Conservation (phyloP, 768 basidiomycete genomes). For the Boletus rex-veris region DNA sequence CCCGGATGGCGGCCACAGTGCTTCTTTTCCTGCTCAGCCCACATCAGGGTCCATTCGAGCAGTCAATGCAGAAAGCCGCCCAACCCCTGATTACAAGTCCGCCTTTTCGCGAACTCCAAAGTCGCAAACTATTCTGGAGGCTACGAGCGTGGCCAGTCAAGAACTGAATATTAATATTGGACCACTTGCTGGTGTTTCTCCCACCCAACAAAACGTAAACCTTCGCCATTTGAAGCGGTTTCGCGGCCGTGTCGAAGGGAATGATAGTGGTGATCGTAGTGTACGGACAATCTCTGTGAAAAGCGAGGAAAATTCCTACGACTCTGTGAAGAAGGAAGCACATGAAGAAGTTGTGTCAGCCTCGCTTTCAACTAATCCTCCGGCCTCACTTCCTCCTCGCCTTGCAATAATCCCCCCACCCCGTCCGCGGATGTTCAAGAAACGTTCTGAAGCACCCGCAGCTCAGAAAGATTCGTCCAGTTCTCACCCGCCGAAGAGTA, state of each 20-base stretch:
- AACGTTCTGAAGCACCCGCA: background rate
- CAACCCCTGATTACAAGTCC: slow-evolving; percentile 8
- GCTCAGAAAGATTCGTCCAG: background rate
- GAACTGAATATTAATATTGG: slow-evolving; percentile 25
- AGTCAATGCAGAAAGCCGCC: background rate
- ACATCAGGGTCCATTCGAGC: slow-evolving; percentile 12
- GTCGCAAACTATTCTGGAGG: slow-evolving; percentile 23
- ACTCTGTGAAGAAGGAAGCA: slow-evolving; percentile 17
- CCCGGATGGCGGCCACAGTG: slow-evolving; percentile 11
- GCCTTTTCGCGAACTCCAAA: slow-evolving; percentile 19
- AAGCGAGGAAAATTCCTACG: slow-evolving; percentile 11
- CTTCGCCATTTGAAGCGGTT: slow-evolving; percentile 30
- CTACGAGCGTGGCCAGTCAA: background rate
- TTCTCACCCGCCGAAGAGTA: background rate
- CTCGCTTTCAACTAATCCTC: background rate
- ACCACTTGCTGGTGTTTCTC: slow-evolving; percentile 20
- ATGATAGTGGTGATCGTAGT: slow-evolving; percentile 28
- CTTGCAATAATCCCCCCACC: slow-evolving; percentile 25
- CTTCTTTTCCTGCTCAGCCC: slow-evolving; percentile 9
- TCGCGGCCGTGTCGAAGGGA: slow-evolving; percentile 27
- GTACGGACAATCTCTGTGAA: slow-evolving; percentile 20
- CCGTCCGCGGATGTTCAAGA: slow-evolving; percentile 16
- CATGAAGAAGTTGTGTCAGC: background rate
- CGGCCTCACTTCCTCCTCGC: slow-evolving; percentile 13
- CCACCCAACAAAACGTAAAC: slow-evolving; percentile 27